Percentiles rank a stretch among this genome's conserved stretches.
Conservation (phyloP, 2,329 filamentous ascomycete genomes). For the Colletotrichum falcatum region DNA sequence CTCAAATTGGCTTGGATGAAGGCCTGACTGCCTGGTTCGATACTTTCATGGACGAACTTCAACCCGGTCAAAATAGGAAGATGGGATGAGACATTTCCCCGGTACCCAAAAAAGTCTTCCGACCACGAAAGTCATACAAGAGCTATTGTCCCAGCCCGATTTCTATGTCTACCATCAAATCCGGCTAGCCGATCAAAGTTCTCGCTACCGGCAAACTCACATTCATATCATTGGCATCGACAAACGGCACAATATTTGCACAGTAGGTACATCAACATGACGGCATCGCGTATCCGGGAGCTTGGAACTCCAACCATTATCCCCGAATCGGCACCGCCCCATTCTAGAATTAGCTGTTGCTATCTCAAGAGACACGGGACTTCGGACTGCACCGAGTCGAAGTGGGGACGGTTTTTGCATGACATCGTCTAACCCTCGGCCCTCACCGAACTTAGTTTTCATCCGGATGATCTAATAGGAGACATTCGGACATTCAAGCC, state of each 20-base stretch:
- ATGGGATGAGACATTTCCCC: neutral
- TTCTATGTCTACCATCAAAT: neutral
- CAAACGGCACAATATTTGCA: neutral
- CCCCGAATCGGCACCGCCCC: neutral
- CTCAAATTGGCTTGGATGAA: slow-evolving; percentile 39
- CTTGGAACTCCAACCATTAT: too few relatives aligned
- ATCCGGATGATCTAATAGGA: neutral
- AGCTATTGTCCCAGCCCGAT: neutral
- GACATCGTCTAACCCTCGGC: slow-evolving; percentile 4
- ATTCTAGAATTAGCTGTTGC: neutral
- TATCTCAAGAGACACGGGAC: neutral
- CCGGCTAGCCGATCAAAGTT: neutral
- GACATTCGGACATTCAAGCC: too few relatives aligned
- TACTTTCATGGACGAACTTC: slow-evolving; percentile 38
- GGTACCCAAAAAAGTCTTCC: neutral
- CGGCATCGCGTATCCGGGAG: neutral
- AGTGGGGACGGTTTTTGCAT: neutral
- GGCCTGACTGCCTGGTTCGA: slow-evolving; percentile 40
- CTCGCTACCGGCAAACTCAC: neutral
- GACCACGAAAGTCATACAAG: neutral
- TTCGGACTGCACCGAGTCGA: slow-evolving; percentile 19
- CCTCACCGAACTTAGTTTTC: slow-evolving; percentile 5
- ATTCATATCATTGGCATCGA: neutral
- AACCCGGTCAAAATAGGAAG: slow-evolving; percentile 5
- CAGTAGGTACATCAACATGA: too few relatives aligned